A percentile compares a stretch with the other conserved stretches of the same genome.
phyloP scores from a whole-genome alignment of 345 rosid genomes.

The Hibiscus syriacus region DNA sequence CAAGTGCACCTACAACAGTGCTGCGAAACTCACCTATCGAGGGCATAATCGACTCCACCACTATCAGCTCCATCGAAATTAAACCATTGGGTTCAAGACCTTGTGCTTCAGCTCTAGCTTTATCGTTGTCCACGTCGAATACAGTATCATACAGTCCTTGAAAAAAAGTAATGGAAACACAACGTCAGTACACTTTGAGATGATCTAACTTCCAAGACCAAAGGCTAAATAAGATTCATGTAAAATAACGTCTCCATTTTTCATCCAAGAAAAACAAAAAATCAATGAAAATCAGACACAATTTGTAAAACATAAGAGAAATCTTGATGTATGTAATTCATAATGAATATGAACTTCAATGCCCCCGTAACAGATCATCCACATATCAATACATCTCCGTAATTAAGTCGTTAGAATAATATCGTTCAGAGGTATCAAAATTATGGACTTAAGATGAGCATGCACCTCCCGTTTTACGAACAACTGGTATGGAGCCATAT shows the following conservation, averaged over 20 bases:
- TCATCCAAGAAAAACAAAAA: not conserved
- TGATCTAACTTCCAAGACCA: not conserved
- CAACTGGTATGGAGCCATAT: conserved; percentile 78
- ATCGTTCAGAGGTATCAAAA: conserved; percentile 1
- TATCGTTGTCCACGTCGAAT: too few species aligned
- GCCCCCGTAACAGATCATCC: not conserved
- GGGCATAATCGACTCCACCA: too few species aligned
- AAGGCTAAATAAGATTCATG: not conserved
- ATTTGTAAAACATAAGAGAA: not conserved
- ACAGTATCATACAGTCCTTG: too few species aligned
- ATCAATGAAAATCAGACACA: too few species aligned
- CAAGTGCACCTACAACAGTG: not conserved
- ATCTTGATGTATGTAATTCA: not conserved
- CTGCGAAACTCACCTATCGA: too few species aligned
- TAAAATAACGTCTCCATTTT: not conserved
- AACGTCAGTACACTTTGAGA: not conserved
- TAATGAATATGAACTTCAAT: not conserved
- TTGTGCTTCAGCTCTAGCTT: too few species aligned
- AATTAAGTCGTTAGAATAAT: not conserved
- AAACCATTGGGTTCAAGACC: too few species aligned
- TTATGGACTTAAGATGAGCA: not conserved
- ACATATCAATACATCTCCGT: not conserved
- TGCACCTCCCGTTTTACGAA: conserved; percentile 89
- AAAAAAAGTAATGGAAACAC: conserved; percentile 12
- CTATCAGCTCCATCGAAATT: too few species aligned